Evolutionary conservation across 2,329 filamentous ascomycete species (phyloP), one percentile per base, ranked within the genome.

Genomic region (Juglanconis juglandina): DNA sequence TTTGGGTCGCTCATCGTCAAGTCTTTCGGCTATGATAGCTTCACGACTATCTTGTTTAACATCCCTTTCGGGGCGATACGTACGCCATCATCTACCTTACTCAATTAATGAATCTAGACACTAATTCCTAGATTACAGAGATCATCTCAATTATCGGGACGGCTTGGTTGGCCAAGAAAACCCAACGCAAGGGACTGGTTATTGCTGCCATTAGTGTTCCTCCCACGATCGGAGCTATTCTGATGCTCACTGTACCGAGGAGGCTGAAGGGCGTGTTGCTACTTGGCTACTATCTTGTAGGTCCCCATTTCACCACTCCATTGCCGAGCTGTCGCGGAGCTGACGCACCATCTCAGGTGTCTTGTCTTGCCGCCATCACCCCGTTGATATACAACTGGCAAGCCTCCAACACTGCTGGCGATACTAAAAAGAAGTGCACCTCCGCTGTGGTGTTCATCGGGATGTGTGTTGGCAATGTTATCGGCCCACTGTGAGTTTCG

Each of bases 381-480:
- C 86, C 84, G 0, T 71, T 87, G 35, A 82, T 87, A 46, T 87
- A 84, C 64, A 81, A 82, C 0, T 87, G 83, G 83, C 83, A 81
- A 1, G 77, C 81, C 2, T 82, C 85, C 62, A 87, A 88, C 64
- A 87, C 87, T 0, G 87, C 83, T 0, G 87, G 87, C 1, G 86
- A 90, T 67, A 90, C 87, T 0, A 90, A 90, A 72, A 84, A 85
- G 64, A 89, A 89, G 67, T 81, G 83, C 9, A 87, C 83, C 0
- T 88, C 86, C 0, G 86, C 81, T 11, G 77, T 88, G 6, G 75
- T 90, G 1, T 87, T 90, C 66, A 79, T 90, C 51, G 85, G 86
- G 4, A 82, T 86, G 61, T 87, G 82, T 55, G 81, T 81, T 1
- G 87, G 87, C 5, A 90, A 90, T 65, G 84, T 89, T 41, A 75